Evolutionary conservation across 345 rosid species (phyloP), one percentile per base, ranked within the genome.

Genomic region (Alliaria petiolata): DNA sequence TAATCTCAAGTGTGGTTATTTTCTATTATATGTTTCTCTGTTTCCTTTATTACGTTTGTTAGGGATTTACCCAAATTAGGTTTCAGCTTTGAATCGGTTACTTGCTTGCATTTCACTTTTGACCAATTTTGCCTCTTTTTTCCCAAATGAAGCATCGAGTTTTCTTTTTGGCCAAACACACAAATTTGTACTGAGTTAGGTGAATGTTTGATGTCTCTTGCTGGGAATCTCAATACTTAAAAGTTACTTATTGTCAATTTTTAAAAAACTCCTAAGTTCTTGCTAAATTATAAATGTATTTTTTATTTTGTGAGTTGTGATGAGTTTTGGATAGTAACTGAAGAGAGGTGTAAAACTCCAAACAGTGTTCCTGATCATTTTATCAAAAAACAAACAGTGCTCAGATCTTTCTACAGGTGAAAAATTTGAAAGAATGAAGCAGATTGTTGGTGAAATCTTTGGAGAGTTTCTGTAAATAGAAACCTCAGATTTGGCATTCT

Each of bases 391-490:
- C 35, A 43, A 68, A 34, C 45, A 30, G 4, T 22, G 53, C 45
- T 74, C 13, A 43, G 45, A 78, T 12, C 45, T 15, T 64, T 75
- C 78, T 67, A 6, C 81, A 80, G 90, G 86, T 72, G 78, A 66
- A 6, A n/a, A 3, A 4, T 52, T 33, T 20, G 55, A 57, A 39
- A 52, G 22, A 53, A 14, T 40, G 66, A 67, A 9, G 67, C 31
- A 44, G 57, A 65, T 56, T 63, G 15, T 36, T 72, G 19, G 34
- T 61, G 51, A 39, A 45, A 54, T 52, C 12, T 53, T 64, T 40
- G 61, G 51, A 62, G 63, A 42, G 40, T 70, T 49, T 56, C 70
- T 77, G 55, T 62, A 39, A 56, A 46, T 36, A 52, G 74, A 35
- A 59, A 70, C 65, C 81, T 33, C 4, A 2, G 36, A 45, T 54